Base-by-base conservation (phyloP, 805 yeast genomes). In the Candida dajiaensis region DNA sequence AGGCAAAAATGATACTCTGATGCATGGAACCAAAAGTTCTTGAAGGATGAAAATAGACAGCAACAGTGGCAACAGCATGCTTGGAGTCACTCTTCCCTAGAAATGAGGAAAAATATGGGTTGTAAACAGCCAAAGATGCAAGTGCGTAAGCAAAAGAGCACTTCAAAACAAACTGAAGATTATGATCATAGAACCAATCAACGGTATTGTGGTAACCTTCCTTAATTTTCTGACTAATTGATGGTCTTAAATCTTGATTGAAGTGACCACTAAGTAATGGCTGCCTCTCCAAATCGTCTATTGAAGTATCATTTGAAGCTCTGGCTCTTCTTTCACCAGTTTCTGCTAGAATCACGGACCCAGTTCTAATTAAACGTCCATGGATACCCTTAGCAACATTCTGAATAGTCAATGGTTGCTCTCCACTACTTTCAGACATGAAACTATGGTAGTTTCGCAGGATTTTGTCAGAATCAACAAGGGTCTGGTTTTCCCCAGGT, bases 41-140 rank as follows among this genome's bases (percentile, higher is more conserved):
- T 2, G 90, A 76, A 0, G 95, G 89, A 58, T 87, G 94, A 69
- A 88, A 87, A 63, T 88, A 88, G 2, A 87, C 94, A 1, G 87
- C 84, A 10, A 83, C 83, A 0, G 95, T 88, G 35, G 95, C 89
- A 3, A 84, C 81, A 52, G 85, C 75, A 67, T 87, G 96, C 61
- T 87, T 87, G 11, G 85, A 79, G 63, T 85, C 90, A 22, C 85
- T 73, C 31, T 66, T 61, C 0, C 95, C 95, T 38, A 85, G 59
- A 2, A 79, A 49, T 16, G 63, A 55, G 11, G 81, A 72, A 40
- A 81, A 66, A 1, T 75, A 66, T 1, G 72, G 57, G 54, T 72
- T 73, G 61, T 83, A 85, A 16, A 87, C 94, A 1, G 82, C 86
- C 47, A 85, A 57, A 0, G 95, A 83, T 1, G 89, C 92, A 1